Percentiles rank a stretch among this genome's conserved stretches.
Evolutionary conservation across 345 rosid species (phyloP).

Genomic region (Carallia pectinifolia): DNA sequence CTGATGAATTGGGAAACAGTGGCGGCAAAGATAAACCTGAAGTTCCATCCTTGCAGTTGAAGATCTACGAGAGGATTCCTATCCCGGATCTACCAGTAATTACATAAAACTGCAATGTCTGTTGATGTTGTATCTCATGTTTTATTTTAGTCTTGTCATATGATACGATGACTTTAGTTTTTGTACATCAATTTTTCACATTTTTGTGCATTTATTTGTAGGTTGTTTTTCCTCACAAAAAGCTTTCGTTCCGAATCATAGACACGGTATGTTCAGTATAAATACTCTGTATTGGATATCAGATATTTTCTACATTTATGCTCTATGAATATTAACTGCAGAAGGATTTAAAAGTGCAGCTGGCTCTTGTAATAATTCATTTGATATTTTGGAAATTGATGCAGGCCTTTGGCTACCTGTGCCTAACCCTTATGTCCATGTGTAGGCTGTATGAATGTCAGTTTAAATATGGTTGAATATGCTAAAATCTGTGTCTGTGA

Average conservation of each 20-base stretch:
- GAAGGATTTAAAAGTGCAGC: too few species aligned
- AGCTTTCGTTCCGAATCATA: slow-evolving; percentile 89
- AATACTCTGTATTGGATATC: slow-evolving; percentile 9
- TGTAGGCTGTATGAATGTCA: background rate
- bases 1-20: slow-evolving; percentile 44
- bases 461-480: too few species aligned
- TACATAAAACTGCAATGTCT: slow-evolving; percentile 30
- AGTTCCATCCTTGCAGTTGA: slow-evolving; percentile 63
- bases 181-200: slow-evolving; percentile 17
- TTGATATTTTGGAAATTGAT: too few species aligned
- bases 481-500: too few species aligned
- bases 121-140: slow-evolving; percentile 27
- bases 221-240: slow-evolving; percentile 95
- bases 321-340: too few species aligned
- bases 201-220: slow-evolving; percentile 33
- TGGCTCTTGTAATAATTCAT: too few species aligned
- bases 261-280: slow-evolving; percentile 69
- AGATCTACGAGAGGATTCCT: slow-evolving; percentile 84
- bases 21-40: slow-evolving; percentile 40
- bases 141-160: slow-evolving; percentile 3
- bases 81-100: slow-evolving; percentile 94
- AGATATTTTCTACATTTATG: background rate
- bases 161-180: slow-evolving; percentile 8
- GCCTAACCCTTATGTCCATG: background rate
- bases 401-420: too few species aligned